phyloP scores from a whole-genome alignment of 1,139 yeast genomes.

The Williopsis jadinii region DNA sequence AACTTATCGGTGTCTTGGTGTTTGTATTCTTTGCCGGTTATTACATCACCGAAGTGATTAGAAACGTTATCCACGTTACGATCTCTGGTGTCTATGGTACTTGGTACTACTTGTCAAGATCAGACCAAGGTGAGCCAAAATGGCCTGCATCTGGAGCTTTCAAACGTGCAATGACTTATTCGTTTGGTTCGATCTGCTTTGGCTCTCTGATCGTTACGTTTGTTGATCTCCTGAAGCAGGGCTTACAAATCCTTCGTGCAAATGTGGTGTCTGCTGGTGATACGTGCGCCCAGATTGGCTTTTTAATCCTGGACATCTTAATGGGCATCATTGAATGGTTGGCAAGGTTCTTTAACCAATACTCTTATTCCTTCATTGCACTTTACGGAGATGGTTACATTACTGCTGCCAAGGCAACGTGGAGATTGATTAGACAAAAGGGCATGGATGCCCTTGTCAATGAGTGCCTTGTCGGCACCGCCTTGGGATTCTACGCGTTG shows the following conservation, averaged over 20 bases:
- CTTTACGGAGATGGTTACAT: slow-evolving; percentile 78
- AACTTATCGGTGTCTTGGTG: slow-evolving; percentile 56
- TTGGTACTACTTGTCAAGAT: slow-evolving; percentile 77
- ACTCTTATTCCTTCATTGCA: slow-evolving; percentile 84
- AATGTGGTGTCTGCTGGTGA: slow-evolving; percentile 52
- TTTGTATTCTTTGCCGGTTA: slow-evolving; percentile 81
- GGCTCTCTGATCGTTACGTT: slow-evolving; percentile 80
- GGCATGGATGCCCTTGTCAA: slow-evolving; percentile 86
- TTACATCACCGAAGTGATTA: slow-evolving; percentile 77
- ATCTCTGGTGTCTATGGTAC: slow-evolving; percentile 85
- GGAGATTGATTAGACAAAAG: slow-evolving; percentile 67
- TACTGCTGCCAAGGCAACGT: slow-evolving; percentile 73
- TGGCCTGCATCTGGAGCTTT: slow-evolving; percentile 81
- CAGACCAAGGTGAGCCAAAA: slow-evolving; percentile 76
- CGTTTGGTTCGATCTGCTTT: slow-evolving; percentile 86
- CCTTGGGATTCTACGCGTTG: slow-evolving; percentile 63
- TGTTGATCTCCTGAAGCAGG: slow-evolving; percentile 56
- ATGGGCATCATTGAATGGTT: slow-evolving; percentile 69
- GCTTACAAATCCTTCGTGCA: slow-evolving; percentile 39
- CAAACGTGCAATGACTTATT: slow-evolving; percentile 75
- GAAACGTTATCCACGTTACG: slow-evolving; percentile 78
- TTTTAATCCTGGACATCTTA: slow-evolving; percentile 51
- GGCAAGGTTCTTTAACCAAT: slow-evolving; percentile 81
- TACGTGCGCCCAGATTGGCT: slow-evolving; percentile 46
- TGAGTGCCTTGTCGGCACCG: slow-evolving; percentile 74